phyloP scores from a whole-genome alignment of 2,329 filamentous ascomycete genomes.

The Cercospora citrullina region DNA sequence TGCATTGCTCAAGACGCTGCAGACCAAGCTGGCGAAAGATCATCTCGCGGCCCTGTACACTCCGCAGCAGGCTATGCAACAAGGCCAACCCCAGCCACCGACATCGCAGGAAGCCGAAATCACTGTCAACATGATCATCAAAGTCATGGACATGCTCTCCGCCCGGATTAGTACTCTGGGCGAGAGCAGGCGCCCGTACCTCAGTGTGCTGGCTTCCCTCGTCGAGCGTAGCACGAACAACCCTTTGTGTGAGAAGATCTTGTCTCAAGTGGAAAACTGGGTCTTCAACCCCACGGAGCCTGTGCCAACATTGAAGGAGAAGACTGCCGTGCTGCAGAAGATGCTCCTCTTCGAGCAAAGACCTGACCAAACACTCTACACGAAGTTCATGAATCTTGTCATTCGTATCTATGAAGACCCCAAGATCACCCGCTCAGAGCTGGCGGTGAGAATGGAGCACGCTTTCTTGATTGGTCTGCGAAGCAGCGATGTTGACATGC shows the following conservation, averaged over 20 bases:
- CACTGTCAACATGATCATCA: conserved; percentile 89
- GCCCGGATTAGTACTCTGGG: conserved; percentile 89
- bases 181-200: conserved; percentile 86
- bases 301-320: conserved; percentile 96
- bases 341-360: conserved; percentile 95
- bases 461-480: conserved; percentile 95
- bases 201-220: conserved; percentile 90
- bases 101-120: conserved; percentile 78
- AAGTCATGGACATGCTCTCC: conserved; percentile 90
- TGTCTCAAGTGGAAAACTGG: conserved; percentile 93
- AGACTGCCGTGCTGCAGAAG: conserved; percentile 97
- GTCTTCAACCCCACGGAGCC: conserved; percentile 93
- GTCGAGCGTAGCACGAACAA: conserved; percentile 93
- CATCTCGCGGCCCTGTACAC: conserved; percentile 75
- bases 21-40: conserved; percentile 87
- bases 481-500: conserved; percentile 92
- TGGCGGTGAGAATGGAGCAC: conserved; percentile 96
- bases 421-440: conserved; percentile 89
- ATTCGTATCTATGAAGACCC: conserved; percentile 98
- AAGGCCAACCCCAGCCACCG: conserved; percentile 50
- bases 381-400: conserved; percentile 91
- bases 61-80: conserved; percentile 53
- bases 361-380: conserved; percentile 77
- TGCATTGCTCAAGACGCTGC: conserved; percentile 88
- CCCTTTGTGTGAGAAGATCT: conserved; percentile 83